Percentiles rank a stretch among this genome's conserved stretches.
These are phyloP conservation scores for Talaromyces stipitatus DNA, from an alignment of 495 filamentous ascomycete species.

Conservation along the genomic window DNA sequence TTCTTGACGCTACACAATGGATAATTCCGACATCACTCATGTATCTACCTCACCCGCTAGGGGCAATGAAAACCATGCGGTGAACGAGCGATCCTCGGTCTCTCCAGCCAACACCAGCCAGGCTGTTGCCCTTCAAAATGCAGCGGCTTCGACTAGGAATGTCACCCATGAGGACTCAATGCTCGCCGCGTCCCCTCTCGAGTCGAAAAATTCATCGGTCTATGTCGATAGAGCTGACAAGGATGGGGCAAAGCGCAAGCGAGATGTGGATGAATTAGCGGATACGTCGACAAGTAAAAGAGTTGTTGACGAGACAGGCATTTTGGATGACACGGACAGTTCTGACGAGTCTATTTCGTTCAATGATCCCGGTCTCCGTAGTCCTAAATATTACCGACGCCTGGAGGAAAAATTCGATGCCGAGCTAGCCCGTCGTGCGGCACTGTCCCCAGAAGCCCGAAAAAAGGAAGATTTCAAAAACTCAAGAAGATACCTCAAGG, in stretches of 20 bases:
- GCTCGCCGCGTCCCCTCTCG: background rate
- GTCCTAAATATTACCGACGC: slow-evolving; percentile 6
- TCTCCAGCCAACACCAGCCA: slow-evolving; percentile 3
- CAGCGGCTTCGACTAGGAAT: background rate
- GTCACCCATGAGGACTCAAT: background rate
- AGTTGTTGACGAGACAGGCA: slow-evolving; percentile 4
- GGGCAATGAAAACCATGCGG: slow-evolving; percentile 3
- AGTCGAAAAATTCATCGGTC: slow-evolving; percentile 1
- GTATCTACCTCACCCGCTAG: slow-evolving; percentile 6
- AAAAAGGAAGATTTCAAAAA: slow-evolving; percentile 6
- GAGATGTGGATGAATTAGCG: slow-evolving; percentile 4
- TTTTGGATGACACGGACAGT: slow-evolving; percentile 2
- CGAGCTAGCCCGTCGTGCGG: background rate
- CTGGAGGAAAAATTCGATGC: slow-evolving; percentile 1
- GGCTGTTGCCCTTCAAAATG: background rate
- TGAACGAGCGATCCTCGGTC: slow-evolving; percentile 1
- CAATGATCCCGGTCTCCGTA: slow-evolving; percentile 2
- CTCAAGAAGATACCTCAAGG: slow-evolving; percentile 1
- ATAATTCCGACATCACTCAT: slow-evolving; percentile 2
- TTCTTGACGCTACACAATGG: too few species aligned
- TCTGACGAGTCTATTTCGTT: slow-evolving; percentile 3
- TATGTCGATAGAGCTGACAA: background rate
- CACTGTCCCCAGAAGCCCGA: slow-evolving; percentile 1
- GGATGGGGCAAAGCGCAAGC: slow-evolving; percentile 6
- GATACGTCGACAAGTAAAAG: slow-evolving; percentile 4